Percentiles rank a stretch among this genome's conserved stretches.
phyloP scores from a whole-genome alignment of 1,284 basidiomycete genomes.

The Athelia sp. region DNA sequence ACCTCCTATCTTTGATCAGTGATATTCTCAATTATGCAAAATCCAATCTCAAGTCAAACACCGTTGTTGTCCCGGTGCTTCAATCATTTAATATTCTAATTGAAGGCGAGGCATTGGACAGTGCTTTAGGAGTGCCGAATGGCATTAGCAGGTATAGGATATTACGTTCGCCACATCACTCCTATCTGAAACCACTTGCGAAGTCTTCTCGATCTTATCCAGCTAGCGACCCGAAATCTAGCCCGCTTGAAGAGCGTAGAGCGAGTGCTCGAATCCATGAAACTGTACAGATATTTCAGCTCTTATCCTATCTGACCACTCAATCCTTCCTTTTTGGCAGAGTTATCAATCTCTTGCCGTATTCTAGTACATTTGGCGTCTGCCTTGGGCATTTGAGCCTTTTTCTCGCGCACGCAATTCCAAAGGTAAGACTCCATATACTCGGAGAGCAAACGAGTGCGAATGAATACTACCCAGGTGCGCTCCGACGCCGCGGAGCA shows the following conservation, averaged over 20 bases:
- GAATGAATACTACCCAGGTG: constrained; percentile 40
- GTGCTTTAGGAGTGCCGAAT: constrained; percentile 35
- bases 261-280: constrained; percentile 74
- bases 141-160: constrained; percentile 41
- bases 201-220: constrained; percentile 40
- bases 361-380: constrained; percentile 39
- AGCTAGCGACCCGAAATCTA: constrained; percentile 55
- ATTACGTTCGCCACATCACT: too few species aligned
- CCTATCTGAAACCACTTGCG: too few species aligned
- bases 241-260: constrained; percentile 73
- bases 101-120: constrained; percentile 54
- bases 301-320: constrained; percentile 11
- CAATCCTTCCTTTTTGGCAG: constrained; percentile 33
- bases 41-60: constrained; percentile 56
- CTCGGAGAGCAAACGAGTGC: constrained; percentile 8
- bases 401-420: constrained; percentile 76
- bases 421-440: constrained; percentile 47
- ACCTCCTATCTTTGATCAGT: constrained; percentile 41
- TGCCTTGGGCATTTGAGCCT: constrained; percentile 44
- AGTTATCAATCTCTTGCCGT: constrained; percentile 55
- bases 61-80: constrained; percentile 71
- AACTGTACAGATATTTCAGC: constrained; percentile 54
- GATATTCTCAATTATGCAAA: constrained; percentile 54
- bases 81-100: constrained; percentile 72
- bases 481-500: constrained; percentile 78